Evolutionary conservation across 2,329 filamentous ascomycete genomes (phyloP).

Genomic region (Fusarium sp.): DNA sequence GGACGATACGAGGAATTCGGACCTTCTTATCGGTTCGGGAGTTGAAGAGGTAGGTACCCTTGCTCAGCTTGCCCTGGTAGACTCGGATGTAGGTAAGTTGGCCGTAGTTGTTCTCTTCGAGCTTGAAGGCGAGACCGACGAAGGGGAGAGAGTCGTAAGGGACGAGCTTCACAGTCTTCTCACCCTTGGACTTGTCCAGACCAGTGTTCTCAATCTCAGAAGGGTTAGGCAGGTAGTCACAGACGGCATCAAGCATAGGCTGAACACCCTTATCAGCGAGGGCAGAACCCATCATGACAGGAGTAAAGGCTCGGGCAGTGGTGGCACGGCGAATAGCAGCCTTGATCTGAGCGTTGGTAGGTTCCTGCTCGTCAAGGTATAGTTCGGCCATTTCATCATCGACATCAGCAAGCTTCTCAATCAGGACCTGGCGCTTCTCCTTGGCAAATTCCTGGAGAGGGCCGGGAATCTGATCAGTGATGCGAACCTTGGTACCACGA

Average conservation of each 20-base stretch:
- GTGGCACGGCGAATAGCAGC: constrained; percentile 91
- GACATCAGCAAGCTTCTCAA: constrained; percentile 96
- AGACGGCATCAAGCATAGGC: constrained; percentile 95
- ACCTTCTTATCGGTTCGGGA: constrained; percentile 95
- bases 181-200: constrained; percentile 82
- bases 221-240: constrained; percentile 95
- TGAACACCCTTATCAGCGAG: constrained; percentile 95
- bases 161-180: constrained; percentile 86
- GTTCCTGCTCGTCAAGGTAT: constrained; percentile 88
- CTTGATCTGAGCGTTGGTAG: constrained; percentile 86
- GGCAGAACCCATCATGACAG: constrained; percentile 96
- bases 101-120: constrained; percentile 98
- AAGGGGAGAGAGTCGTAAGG: constrained; percentile 95
- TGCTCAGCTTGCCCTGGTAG: constrained; percentile 91
- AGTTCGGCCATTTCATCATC: constrained; percentile 98
- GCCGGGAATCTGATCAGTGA: constrained; percentile 85
- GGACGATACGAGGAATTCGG: constrained; percentile 95
- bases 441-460: constrained; percentile 80
- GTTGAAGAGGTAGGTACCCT: constrained; percentile 93
- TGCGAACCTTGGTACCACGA: constrained; percentile 81
- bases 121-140: constrained; percentile 96
- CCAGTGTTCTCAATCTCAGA: constrained; percentile 89
- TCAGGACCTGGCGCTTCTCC: constrained; percentile 85
- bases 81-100: constrained; percentile 98
- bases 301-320: constrained; percentile 89